phyloP scores from a whole-genome alignment of 495 filamentous ascomycete species.

The Penicillium longicatenatum region DNA sequence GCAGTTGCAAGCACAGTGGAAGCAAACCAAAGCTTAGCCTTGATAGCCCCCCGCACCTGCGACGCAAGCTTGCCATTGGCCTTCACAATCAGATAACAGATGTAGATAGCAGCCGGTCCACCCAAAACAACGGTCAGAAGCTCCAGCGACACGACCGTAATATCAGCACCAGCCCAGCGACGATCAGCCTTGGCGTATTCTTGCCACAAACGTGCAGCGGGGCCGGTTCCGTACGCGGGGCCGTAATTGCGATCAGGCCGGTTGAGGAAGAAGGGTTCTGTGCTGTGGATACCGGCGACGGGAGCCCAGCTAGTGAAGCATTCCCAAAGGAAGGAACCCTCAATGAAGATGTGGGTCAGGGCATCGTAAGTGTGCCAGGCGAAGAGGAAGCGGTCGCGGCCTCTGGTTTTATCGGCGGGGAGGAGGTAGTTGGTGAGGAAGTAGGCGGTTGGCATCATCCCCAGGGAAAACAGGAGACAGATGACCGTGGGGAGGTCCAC shows the following conservation, averaged over 20 bases:
- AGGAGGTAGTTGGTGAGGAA: constrained; percentile 45
- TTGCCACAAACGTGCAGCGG: constrained; percentile 77
- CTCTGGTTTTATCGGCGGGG: constrained; percentile 47
- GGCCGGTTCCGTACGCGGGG: constrained; percentile 64
- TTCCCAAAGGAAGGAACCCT: constrained; percentile 89
- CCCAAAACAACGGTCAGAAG: constrained; percentile 80
- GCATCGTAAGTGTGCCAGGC: constrained; percentile 95
- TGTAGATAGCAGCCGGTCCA: constrained; percentile 69
- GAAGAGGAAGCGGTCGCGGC: constrained; percentile 73
- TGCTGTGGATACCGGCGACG: constrained; percentile 39
- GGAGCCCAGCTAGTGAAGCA: constrained; percentile 76
- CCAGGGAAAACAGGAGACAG: constrained; percentile 53
- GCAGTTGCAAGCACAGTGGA: constrained; percentile 80
- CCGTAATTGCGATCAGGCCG: constrained; percentile 66
- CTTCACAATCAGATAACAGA: constrained; percentile 63
- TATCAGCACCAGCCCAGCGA: constrained; percentile 79
- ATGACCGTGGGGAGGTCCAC: constrained; percentile 53
- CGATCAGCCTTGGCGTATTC: constrained; percentile 88
- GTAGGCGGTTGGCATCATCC: constrained; percentile 57
- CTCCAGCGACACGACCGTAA: constrained; percentile 80
- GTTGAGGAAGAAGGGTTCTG: constrained; percentile 55
- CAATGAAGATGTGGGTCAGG: constrained; percentile 84
- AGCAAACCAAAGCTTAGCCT: constrained; percentile 65
- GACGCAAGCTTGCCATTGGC: constrained; percentile 26
- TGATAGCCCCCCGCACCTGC: constrained; percentile 34